A percentile compares a stretch with the other conserved stretches of the same genome.
Evolutionary conservation across 306 rosid genomes (phyloP).

Genomic region (Prunus padus): DNA sequence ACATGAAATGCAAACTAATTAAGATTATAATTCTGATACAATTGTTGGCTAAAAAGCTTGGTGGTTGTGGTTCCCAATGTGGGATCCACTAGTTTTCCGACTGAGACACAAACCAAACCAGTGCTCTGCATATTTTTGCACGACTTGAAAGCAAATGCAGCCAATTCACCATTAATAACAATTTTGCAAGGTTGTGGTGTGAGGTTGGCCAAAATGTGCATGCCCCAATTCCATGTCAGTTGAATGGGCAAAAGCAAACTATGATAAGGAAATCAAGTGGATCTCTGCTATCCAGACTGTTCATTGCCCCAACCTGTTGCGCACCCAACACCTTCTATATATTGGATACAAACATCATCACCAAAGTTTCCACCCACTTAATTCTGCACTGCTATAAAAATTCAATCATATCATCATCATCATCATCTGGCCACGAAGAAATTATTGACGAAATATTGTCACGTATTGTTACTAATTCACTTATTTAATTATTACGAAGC

Average conservation of each 20-base stretch:
- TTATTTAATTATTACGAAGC: too few relatives aligned
- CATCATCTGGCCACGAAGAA: too few relatives aligned
- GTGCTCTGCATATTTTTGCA: not conserved
- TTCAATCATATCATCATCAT: too few relatives aligned
- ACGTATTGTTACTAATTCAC: too few relatives aligned
- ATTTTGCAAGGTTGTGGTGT: not conserved
- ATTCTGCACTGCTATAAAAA: too few relatives aligned
- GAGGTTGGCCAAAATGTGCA: too few relatives aligned
- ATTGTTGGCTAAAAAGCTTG: not conserved
- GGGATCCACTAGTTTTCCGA: slow-evolving; percentile 2
- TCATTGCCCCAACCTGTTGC: not conserved
- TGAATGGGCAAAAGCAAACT: not conserved
- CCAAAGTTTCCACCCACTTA: not conserved
- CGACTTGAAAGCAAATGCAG: not conserved
- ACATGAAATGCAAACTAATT: not conserved
- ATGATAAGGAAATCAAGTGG: slow-evolving; percentile 8
- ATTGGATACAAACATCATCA: too few relatives aligned
- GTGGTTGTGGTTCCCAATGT: slow-evolving; percentile 11
- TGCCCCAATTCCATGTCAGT: not conserved
- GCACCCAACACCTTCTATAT: not conserved
- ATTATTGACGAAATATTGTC: too few relatives aligned
- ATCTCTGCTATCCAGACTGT: not conserved
- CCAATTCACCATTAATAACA: not conserved
- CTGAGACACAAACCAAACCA: not conserved
- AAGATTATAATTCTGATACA: not conserved